Conservation (phyloP, 345 rosid genomes). For the Sapria himalayana region DNA sequence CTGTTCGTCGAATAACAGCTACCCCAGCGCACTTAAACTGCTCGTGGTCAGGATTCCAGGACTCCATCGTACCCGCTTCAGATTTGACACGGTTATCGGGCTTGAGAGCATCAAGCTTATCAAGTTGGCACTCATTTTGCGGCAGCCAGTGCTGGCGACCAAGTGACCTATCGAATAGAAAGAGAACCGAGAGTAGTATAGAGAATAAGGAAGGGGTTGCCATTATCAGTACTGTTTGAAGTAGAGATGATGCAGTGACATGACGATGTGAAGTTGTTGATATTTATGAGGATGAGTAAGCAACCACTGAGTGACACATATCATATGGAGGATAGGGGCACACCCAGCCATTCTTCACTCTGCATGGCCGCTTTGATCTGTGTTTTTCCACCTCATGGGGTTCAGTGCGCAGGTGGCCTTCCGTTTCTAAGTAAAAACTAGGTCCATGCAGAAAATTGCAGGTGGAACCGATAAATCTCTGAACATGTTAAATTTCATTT, state of each 20-base stretch:
- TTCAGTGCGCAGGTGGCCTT: constrained; percentile 3
- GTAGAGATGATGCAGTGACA: no score
- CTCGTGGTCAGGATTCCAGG: constrained; percentile 31
- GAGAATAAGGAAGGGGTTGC: constrained; percentile 15
- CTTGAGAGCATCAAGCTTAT: constrained; percentile 25
- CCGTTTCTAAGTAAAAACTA: no score
- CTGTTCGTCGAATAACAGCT: constrained; percentile 18
- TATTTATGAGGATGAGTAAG: constrained; percentile 11
- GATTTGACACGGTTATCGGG: constrained; percentile 22
- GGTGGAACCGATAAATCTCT: no score
- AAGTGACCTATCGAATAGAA: constrained; percentile 20
- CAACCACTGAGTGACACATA: constrained; percentile 4
- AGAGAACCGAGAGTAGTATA: constrained; percentile 18
- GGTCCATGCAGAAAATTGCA: no score
- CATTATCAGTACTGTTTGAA: constrained; percentile 7
- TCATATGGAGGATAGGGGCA: constrained; percentile 5
- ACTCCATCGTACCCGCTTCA: constrained; percentile 37
- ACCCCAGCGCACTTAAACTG: constrained; percentile 48
- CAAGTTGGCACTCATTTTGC: constrained; percentile 27
- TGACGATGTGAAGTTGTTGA: background rate
- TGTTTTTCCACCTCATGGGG: constrained; percentile 10
- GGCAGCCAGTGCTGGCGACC: constrained; percentile 11
- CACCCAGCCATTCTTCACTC: constrained; percentile 14
- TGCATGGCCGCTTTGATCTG: constrained; percentile 18
- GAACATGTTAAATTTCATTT: no score